These are phyloP conservation scores for Emergomyces pasteurianus DNA, from an alignment of 2,329 filamentous ascomycete genomes.

Conservation along the genomic window DNA sequence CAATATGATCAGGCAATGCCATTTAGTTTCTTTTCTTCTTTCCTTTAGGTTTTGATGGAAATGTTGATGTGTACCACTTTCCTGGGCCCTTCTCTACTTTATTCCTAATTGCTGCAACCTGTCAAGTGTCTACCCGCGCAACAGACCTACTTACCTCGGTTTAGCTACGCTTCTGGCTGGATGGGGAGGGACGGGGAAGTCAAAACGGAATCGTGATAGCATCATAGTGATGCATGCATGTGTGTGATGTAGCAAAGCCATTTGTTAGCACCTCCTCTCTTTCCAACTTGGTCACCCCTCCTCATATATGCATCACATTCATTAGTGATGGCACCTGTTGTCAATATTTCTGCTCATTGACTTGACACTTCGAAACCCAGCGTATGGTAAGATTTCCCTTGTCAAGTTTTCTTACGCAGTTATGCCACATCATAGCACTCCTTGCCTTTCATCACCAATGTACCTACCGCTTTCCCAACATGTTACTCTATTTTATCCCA, in stretches of 20 bases:
- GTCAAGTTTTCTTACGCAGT: not conserved
- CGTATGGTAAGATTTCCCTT: not conserved
- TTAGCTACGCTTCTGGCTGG: no score
- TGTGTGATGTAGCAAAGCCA: no score
- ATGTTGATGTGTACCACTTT: not conserved
- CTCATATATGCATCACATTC: not conserved
- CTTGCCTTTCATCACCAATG: not conserved
- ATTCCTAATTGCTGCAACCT: not conserved
- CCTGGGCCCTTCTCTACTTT: not conserved
- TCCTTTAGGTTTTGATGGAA: not conserved
- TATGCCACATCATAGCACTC: not conserved
- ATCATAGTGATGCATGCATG: no score
- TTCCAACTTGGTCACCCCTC: not conserved
- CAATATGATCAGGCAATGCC: not conserved
- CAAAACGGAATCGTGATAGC: no score
- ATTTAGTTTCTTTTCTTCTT: not conserved
- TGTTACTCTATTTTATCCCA: not conserved
- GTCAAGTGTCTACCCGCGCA: not conserved
- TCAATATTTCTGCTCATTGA: not conserved
- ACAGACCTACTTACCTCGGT: not conserved
- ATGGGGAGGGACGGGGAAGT: no score
- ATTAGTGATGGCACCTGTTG: not conserved
- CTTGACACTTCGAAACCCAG: not conserved
- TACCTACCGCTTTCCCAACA: not conserved
- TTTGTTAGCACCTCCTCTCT: not conserved